Evolutionary conservation across 2,329 filamentous ascomycete genomes (phyloP), one percentile per base, ranked within the genome.

Genomic region (Onygena corvina): DNA sequence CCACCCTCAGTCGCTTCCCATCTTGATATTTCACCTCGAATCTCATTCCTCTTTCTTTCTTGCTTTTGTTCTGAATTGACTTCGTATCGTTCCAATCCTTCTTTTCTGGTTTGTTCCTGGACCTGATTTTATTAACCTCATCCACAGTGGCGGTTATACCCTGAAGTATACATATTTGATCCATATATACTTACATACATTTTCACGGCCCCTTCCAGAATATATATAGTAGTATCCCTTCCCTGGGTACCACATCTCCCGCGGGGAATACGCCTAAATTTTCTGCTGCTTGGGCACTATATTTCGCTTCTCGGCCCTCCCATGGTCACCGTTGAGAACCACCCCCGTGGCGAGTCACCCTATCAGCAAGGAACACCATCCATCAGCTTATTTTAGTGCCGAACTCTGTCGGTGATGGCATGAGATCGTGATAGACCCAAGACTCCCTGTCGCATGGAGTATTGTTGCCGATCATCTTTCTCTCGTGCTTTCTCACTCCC

Each of bases 371-470:
- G 50, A 49, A 44, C 44, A 38, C 27, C 46, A 34, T 30, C 30
- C 50, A 51, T 53, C 31, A 42, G 35, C 42, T 47, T 36, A 9
- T 36, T 29, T 29, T 45, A 45, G 42, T 45, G 42, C 16, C 30
- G 46, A 47, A 34, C 46, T 44, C 42, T 53, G 44, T 50, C 33
- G 54, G 54, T 50, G 40, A 56, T 56, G 54, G 50, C 49, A 53
- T 51, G 49, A 42, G 46, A 49, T 40, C 46, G 46, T 51, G 47
- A 52, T 47, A 54, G 51, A 45, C 47, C 50, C 36, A n/a, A 9
- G 30, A 34, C 30, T 44, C 48, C 42, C 31, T 38, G 31, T 50
- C 50, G 50, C 40, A 56, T 52, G 48, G 40, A 35, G 36, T 36
- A 45, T 16, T 48, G 36, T 29, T 46, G 25, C 30, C 42, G 25